Evolutionary conservation across 331 rosid genomes (phyloP).

Genomic region (Erythrophleum ivorense): DNA sequence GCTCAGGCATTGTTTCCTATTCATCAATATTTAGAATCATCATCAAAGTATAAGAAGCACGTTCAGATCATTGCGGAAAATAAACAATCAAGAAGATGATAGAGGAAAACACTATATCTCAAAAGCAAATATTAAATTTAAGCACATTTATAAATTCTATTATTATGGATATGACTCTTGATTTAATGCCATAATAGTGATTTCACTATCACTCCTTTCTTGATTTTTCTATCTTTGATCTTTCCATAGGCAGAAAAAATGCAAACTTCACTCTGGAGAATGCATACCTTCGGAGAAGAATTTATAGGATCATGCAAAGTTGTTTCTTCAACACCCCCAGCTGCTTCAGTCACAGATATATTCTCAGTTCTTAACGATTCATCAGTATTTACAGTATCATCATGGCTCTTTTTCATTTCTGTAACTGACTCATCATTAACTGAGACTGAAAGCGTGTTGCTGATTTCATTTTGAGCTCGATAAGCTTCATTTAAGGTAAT

Average conservation of each 20-base stretch:
- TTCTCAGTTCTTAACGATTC: conserved; percentile 34
- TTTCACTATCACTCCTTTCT: neutral
- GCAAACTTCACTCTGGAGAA: neutral
- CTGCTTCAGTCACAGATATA: conserved; percentile 39
- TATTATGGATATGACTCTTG: neutral
- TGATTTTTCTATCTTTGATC: neutral
- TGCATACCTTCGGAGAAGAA: conserved; percentile 54
- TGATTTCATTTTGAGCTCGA: conserved; percentile 36
- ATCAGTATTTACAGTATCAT: conserved; percentile 38
- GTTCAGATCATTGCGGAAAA: neutral
- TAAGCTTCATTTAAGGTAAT: conserved; percentile 41
- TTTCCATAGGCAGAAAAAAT: neutral
- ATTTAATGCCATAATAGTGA: neutral
- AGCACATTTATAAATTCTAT: neutral
- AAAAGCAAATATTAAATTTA: conserved; percentile 21
- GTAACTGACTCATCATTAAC: conserved; percentile 34
- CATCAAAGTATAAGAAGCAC: conserved; percentile 16
- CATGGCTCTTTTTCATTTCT: conserved; percentile 33
- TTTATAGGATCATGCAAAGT: conserved; percentile 39
- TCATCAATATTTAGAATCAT: conserved; percentile 42
- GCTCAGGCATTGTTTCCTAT: conserved; percentile 44
- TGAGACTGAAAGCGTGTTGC: conserved; percentile 15
- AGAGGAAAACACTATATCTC: neutral
- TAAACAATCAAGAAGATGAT: conserved; percentile 5
- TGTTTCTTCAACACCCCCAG: conserved; percentile 38